phyloP scores from a whole-genome alignment of 139 green algal species.

The Marvania coccoides region DNA sequence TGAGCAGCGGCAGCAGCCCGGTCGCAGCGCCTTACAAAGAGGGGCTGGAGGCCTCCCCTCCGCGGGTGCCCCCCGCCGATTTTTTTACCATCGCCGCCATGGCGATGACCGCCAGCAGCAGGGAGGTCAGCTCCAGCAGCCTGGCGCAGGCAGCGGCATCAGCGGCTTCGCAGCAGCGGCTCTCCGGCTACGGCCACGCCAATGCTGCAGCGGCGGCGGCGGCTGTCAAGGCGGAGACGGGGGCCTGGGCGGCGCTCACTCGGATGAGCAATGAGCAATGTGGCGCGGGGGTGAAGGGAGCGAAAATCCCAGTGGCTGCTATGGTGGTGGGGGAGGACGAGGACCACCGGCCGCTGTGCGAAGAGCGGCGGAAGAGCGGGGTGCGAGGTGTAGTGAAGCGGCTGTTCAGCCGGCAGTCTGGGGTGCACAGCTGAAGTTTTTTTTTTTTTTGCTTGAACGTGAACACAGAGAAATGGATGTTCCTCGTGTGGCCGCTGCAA shows the following conservation, averaged over 20 bases:
- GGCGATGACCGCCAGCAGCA: neutral
- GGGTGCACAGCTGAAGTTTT: too few relatives aligned
- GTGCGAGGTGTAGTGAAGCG: neutral
- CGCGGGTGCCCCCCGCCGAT: neutral
- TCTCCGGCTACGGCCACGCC: too few relatives aligned
- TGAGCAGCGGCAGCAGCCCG: too few relatives aligned
- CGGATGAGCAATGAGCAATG: neutral
- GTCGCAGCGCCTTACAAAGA: too few relatives aligned
- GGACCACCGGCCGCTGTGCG: too few relatives aligned
- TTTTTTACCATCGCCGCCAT: neutral
- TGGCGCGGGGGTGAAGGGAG: too few relatives aligned
- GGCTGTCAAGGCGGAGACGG: neutral
- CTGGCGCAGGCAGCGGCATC: neutral
- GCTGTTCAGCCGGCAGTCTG: neutral
- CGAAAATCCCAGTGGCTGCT: too few relatives aligned
- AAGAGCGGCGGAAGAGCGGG: neutral
- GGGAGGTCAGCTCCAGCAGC: neutral
- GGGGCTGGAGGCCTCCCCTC: neutral
- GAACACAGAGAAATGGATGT: too few relatives aligned
- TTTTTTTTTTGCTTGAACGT: too few relatives aligned
- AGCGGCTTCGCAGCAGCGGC: neutral
- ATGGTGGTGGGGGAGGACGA: too few relatives aligned
- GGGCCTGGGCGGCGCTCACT: neutral
- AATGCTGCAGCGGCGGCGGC: neutral
- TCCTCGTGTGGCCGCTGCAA: too few relatives aligned